A percentile compares a stretch with the other conserved stretches of the same genome.
Conservation (phyloP, 164 flowering plant genomes). For the Liriodendron chinense region DNA sequence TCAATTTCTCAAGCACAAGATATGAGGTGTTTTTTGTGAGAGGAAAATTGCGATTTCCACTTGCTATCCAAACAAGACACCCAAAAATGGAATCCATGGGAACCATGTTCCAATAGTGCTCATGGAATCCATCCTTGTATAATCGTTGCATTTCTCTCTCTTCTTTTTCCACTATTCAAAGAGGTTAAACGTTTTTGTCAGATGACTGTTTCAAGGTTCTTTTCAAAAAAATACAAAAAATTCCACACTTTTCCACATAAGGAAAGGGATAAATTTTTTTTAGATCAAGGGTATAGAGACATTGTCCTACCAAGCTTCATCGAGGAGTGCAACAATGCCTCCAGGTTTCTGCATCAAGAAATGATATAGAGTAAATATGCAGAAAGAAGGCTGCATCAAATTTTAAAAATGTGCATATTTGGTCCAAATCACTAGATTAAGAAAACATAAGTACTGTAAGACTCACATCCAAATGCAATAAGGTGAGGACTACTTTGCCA, state of each 20-base stretch:
- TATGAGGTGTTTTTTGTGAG: too few species aligned
- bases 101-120: too few species aligned
- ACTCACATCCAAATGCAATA: background rate
- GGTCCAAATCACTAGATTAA: background rate
- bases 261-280: background rate
- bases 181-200: background rate
- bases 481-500: background rate
- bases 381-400: background rate
- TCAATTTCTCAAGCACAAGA: too few species aligned
- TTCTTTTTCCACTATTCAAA: too few species aligned
- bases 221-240: too few species aligned
- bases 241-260: background rate
- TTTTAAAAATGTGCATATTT: background rate
- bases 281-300: constrained; percentile 2
- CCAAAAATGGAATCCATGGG: too few species aligned
- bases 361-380: background rate
- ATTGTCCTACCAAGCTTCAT: constrained; percentile 77
- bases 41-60: too few species aligned
- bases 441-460: background rate
- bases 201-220: background rate
- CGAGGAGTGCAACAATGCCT: constrained; percentile 81
- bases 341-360: constrained; percentile 78
- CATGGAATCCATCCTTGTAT: too few species aligned
- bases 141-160: too few species aligned
- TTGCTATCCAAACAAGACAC: too few species aligned